Evolutionary conservation across 257 asterid species (phyloP), one percentile per base, ranked within the genome.

Genomic region (Ajuga chamaepitys): DNA sequence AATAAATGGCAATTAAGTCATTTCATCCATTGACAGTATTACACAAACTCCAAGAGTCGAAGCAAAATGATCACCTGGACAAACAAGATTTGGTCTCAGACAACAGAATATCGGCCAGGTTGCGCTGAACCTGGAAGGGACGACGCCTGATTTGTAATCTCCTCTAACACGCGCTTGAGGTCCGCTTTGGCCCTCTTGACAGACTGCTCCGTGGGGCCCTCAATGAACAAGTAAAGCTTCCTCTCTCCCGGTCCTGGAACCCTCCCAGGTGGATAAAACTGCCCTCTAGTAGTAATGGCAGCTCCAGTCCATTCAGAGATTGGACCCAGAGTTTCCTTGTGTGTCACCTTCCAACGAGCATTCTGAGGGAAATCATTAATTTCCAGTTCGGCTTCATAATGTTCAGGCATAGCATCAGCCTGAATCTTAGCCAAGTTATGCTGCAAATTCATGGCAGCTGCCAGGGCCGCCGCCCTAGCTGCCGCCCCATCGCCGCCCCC

Each of bases 261-360:
- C 86, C 34, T 88, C n/a, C 98, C 98, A 0, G 86, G 87, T 16
- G 95, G 89, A 66, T 78, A 81, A 70, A 30, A 88, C 46, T 88
- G 96, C 24, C 98, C 98, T 54, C 96, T 78, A 4, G 96, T 88
- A 30, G 98, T 91, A 58, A 91, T 88, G 32, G 98, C 98, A 66
- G 98, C 96, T 62, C 98, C 98, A 1, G 98, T 88, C 91, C 91
- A 91, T 2, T 91, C 98, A 28, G 98, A 88, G 14, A 91, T 91
- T 6, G 98, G 98, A 32, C 96, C 96, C 53, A 91, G 73, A 10
- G 98, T 91, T 66, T 91, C 98, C 77, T 91, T 91, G 75, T 91
- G 98, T 0, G 98, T 91, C 68, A 91, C 95, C 83, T 86, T 91
- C 98, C 98, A 91, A 17, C 98, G 91, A 30, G 98, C 96, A 77